Evolutionary conservation across 148 eudicot genomes (phyloP).

Genomic region (Chenopodium suecicum): DNA sequence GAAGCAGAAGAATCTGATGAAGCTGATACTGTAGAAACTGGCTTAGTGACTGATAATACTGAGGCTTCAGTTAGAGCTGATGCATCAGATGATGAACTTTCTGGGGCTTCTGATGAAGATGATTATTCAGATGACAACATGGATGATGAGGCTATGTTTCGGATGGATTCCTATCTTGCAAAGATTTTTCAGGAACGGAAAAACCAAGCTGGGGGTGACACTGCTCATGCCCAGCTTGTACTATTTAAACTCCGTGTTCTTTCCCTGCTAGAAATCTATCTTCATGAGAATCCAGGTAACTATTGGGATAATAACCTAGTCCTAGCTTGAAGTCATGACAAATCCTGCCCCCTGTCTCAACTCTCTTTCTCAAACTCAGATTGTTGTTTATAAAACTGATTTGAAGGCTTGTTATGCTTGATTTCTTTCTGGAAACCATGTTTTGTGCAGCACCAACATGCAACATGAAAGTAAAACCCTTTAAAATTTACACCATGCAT

Average conservation of each 20-base stretch:
- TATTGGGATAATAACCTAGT: background rate
- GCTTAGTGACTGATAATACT: conserved; percentile 50
- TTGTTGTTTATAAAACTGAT: background rate
- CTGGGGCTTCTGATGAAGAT: conserved; percentile 23
- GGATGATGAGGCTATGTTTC: conserved; percentile 99
- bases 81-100: conserved; percentile 24
- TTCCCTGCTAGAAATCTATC: conserved; percentile 81
- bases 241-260: conserved; percentile 96
- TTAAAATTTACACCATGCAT: background rate
- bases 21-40: conserved; percentile 55
- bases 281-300: conserved; percentile 89
- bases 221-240: conserved; percentile 84
- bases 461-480: background rate
- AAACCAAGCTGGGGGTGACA: conserved; percentile 83
- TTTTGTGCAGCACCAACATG: background rate
- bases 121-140: conserved; percentile 82
- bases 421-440: background rate
- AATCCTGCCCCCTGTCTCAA: background rate
- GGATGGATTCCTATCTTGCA: conserved; percentile 75
- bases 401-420: background rate
- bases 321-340: background rate
- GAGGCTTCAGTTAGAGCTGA: conserved; percentile 38
- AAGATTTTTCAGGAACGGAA: conserved; percentile 68
- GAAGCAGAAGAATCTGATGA: conserved; percentile 80
- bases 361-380: background rate